Base-by-base conservation (phyloP, 2,329 filamentous ascomycete genomes). In the Scolecobasidium constrictum region DNA sequence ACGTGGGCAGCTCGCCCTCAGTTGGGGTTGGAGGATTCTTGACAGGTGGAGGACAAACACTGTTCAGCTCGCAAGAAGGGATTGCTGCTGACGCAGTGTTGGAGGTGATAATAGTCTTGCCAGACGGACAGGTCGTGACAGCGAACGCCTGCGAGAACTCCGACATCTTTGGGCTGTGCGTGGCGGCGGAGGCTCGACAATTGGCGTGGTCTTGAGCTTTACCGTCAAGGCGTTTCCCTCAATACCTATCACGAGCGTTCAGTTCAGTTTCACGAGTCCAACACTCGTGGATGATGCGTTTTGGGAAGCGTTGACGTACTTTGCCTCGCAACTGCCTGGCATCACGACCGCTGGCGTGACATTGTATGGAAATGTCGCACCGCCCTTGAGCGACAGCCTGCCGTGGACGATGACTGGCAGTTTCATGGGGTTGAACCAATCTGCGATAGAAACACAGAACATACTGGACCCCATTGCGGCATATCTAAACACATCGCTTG, bases 81-180 rank as follows among this genome's bases (percentile, higher is more conserved):
- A 54, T 13, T 13, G 34, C 34, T 7, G 16, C 17, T 13, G 34
- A 36, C 34, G 11, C 34, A 11, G 34, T 36, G 18, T 15, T 36
- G 9, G 34, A 36, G 34, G 7, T 36, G 7, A 18, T 7, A 9
- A 18, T 36, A 7, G 34, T 36, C 9, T 11, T 36, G 7, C 36
- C 36, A 21, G 21, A 17, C 9, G 36, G 36, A 22, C 5, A 18
- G 11, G 11, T 19, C 11, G 19, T 66, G 4, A 60, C 49, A 0
- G 61, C 61, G 4, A 62, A 55, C 31, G 49, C 54, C 3, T 61
- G 56, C 38, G 46, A 62, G 35, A 52, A 65, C 36, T 16, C 48
- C 1, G 57, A 61, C 15, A 50, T 66, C 2, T 65, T 53, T 48
- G 59, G 35, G 64, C 65, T 3, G 52, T 69, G n/a, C 52, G 61